These are phyloP conservation scores for Paecilomyces niveus DNA, from an alignment of 2,329 filamentous ascomycete genomes.

Conservation along the genomic window DNA sequence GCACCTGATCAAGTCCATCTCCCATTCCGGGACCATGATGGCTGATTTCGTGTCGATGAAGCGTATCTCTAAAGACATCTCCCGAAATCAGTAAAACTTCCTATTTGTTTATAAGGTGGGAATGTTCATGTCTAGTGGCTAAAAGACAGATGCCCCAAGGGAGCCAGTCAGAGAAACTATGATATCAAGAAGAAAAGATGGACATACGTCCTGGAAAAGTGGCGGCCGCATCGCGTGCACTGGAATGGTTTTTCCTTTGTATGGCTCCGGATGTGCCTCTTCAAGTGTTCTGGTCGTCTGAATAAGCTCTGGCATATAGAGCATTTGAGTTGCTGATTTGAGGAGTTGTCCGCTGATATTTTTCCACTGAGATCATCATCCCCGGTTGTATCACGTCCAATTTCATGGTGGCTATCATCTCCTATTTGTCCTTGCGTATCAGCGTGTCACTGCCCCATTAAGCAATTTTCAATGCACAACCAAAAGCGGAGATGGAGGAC, in stretches of 20 bases:
- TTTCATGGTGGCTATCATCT: constrained; percentile 11
- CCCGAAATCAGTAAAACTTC: background rate
- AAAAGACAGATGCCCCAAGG: background rate
- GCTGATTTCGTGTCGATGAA: constrained; percentile 33
- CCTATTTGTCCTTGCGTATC: constrained; percentile 4
- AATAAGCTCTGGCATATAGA: constrained; percentile 31
- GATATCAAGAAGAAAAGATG: background rate
- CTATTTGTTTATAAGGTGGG: too few relatives aligned
- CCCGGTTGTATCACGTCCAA: constrained; percentile 6
- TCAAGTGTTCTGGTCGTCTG: constrained; percentile 34
- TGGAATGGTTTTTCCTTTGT: constrained; percentile 34
- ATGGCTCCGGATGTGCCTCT: constrained; percentile 35
- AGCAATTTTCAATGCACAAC: background rate
- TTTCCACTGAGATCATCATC: constrained; percentile 8
- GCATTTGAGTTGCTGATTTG: constrained; percentile 21
- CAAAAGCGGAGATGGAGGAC: background rate
- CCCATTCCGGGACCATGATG: constrained; percentile 29
- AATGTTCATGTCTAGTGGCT: too few relatives aligned
- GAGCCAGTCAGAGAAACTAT: background rate
- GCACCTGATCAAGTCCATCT: constrained; percentile 26
- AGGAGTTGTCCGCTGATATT: constrained; percentile 5
- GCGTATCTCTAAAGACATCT: constrained; percentile 24
- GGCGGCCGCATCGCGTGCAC: constrained; percentile 33
- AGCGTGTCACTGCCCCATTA: background rate
- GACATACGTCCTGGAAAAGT: constrained; percentile 35